Evolutionary conservation across 441 rosid species (phyloP).

Genomic region (Capsella rubella): DNA sequence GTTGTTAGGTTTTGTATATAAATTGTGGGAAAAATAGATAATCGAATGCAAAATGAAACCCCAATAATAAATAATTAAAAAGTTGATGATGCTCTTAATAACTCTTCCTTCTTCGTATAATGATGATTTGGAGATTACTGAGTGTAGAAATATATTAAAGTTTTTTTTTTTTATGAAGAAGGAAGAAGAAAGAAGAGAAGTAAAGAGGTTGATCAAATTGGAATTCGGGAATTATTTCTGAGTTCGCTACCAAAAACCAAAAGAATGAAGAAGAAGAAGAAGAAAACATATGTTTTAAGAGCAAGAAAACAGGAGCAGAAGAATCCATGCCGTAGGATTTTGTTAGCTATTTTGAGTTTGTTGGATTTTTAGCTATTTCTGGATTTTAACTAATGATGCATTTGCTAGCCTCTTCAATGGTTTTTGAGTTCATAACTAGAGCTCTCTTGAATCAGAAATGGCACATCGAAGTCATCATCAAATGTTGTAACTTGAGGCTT

Average conservation of each 20-base stretch:
- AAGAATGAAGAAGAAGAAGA: not conserved
- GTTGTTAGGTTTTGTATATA: conserved; percentile 5
- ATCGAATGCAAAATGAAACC: conserved; percentile 34
- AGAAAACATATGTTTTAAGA: not conserved
- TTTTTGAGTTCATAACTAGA: not conserved
- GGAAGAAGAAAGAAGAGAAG: conserved; percentile 28
- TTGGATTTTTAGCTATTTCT: conserved; percentile 17
- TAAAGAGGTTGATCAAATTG: conserved; percentile 34
- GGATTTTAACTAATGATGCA: not conserved
- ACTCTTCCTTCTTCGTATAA: conserved; percentile 37
- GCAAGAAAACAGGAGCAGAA: conserved; percentile 18
- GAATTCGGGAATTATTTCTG: conserved; percentile 4
- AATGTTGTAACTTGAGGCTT: not conserved
- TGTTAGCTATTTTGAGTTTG: not conserved
- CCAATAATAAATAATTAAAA: not conserved
- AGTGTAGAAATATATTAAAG: not conserved
- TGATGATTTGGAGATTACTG: not conserved
- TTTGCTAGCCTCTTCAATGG: not conserved
- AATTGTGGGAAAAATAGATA: not conserved
- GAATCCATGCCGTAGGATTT: conserved; percentile 1
- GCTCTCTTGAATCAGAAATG: not conserved
- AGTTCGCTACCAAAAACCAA: not conserved
- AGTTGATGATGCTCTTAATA: conserved; percentile 5
- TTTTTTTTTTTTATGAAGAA: conserved; percentile 18
- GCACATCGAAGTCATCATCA: not conserved